phyloP scores from a whole-genome alignment of 1,284 basidiomycete species.

The Trametes polyzona region DNA sequence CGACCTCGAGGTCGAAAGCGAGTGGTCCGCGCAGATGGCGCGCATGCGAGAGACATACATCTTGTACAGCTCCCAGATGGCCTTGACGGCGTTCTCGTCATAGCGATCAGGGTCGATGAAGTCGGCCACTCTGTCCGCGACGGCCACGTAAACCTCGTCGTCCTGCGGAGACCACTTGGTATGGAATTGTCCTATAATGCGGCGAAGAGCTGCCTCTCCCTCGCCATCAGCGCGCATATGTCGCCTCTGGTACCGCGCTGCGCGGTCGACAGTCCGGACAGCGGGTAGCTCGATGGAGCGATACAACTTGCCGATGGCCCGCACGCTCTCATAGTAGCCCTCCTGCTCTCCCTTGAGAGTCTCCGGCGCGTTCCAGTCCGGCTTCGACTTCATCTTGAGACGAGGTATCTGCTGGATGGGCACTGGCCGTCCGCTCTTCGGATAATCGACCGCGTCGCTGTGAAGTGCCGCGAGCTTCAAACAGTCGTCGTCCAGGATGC shows the following conservation, averaged over 20 bases:
- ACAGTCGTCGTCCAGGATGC: slow-evolving; percentile 65
- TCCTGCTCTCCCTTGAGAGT: slow-evolving; percentile 41
- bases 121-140: slow-evolving; percentile 29
- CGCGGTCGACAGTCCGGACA: slow-evolving; percentile 29
- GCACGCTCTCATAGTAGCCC: slow-evolving; percentile 52
- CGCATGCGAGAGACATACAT: slow-evolving; percentile 52
- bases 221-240: slow-evolving; percentile 22
- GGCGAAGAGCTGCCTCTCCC: slow-evolving; percentile 15
- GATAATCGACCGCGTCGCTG: slow-evolving; percentile 74
- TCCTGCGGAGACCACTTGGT: slow-evolving; percentile 22
- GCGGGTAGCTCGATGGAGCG: slow-evolving; percentile 58
- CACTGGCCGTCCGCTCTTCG: slow-evolving; percentile 63
- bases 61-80: slow-evolving; percentile 43
- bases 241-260: slow-evolving; percentile 26
- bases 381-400: slow-evolving; percentile 41
- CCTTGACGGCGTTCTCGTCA: slow-evolving; percentile 28
- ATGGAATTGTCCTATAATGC: slow-evolving; percentile 33
- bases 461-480: slow-evolving; percentile 65
- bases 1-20: slow-evolving; percentile 46
- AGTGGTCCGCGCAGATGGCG: slow-evolving; percentile 51
- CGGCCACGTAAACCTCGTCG: slow-evolving; percentile 26
- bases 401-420: slow-evolving; percentile 50
- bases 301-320: slow-evolving; percentile 61
- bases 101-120: slow-evolving; percentile 30
- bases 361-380: slow-evolving; percentile 72